Evolutionary conservation across 2,329 filamentous ascomycete genomes (phyloP), one percentile per base, ranked within the genome.

Genomic region (Gyromitra esculenta): DNA sequence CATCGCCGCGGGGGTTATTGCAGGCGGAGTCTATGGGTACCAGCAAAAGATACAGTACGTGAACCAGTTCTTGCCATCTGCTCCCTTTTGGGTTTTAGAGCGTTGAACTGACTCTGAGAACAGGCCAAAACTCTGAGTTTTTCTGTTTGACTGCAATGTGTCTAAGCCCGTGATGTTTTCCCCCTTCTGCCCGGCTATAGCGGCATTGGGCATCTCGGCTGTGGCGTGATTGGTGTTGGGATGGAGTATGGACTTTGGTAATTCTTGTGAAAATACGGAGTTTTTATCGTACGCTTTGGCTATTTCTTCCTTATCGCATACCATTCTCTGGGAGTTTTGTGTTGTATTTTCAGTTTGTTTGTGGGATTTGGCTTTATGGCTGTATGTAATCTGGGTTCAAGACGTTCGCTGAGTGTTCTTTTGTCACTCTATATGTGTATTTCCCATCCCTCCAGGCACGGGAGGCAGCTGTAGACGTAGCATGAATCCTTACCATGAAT

Each of bases 21-120:
- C 72, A 7, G 72, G 72, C 1, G 72, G 56, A 15, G 25, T 74
- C 9, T 74, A 74, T 31, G 72, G 64, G 5, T 69, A 69, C 43
- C 64, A 74, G 11, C 65, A 68, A 8, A 50, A 56, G 52, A 45
- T 68, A 21, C 18, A 35, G 65, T 48, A 57, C 18, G 64, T 60
- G n/a, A 21, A 11, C 18, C 1, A n/a, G 57, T 21, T 35, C 5
- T 15, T 57, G n/a, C 54, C 13, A 57, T 11, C 13, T 54, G 2
- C 21, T 21, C 21, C 21, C 8, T 37, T 52, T 8, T 52, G 5
- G 6, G 3, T 39, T 52, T 13, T 37, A 0, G 5, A 15, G 43
- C 9, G n/a, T 45, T 8, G 2, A 41, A n/a, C 35, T 54, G 31
- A 54, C n/a, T 45, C 41, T 18, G 54, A 31, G 9, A 31, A n/a